These are phyloP conservation scores for Erysimum cheiranthoides DNA, from an alignment of 345 rosid species.

Conservation along the genomic window DNA sequence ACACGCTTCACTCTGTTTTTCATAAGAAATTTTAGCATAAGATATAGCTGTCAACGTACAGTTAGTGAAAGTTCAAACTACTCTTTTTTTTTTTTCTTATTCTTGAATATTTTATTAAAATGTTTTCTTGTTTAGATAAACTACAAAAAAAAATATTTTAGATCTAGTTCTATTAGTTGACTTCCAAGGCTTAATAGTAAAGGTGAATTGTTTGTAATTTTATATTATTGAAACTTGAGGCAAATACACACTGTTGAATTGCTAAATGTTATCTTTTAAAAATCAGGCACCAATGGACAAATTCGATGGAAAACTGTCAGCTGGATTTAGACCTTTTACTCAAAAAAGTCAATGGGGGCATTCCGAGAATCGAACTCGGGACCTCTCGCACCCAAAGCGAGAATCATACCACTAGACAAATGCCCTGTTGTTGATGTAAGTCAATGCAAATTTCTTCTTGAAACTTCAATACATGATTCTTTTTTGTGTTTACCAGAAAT, in stretches of 20 bases:
- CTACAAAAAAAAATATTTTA: not conserved
- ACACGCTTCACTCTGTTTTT: too few relatives aligned
- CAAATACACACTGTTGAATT: not conserved
- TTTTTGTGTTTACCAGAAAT: not conserved
- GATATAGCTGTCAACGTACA: too few relatives aligned
- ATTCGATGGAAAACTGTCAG: too few relatives aligned
- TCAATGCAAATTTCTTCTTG: not conserved
- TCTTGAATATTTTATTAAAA: too few relatives aligned
- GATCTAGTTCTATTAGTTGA: not conserved
- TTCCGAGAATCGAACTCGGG: conserved; percentile 55
- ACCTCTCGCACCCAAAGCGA: conserved; percentile 90
- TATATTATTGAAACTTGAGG: not conserved
- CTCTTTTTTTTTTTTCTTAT: too few relatives aligned
- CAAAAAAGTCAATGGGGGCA: conserved; percentile 28
- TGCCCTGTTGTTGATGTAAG: conserved; percentile 7
- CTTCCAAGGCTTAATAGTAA: not conserved
- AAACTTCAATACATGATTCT: not conserved
- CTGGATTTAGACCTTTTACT: not conserved
- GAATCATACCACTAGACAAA: conserved; percentile 84
- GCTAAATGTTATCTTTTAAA: not conserved
- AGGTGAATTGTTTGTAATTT: not conserved
- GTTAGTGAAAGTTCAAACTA: too few relatives aligned
- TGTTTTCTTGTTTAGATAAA: too few relatives aligned
- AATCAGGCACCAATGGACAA: not conserved
- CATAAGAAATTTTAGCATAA: too few relatives aligned